phyloP scores from a whole-genome alignment of 148 eudicot species.

The Selenicereus undatus region DNA sequence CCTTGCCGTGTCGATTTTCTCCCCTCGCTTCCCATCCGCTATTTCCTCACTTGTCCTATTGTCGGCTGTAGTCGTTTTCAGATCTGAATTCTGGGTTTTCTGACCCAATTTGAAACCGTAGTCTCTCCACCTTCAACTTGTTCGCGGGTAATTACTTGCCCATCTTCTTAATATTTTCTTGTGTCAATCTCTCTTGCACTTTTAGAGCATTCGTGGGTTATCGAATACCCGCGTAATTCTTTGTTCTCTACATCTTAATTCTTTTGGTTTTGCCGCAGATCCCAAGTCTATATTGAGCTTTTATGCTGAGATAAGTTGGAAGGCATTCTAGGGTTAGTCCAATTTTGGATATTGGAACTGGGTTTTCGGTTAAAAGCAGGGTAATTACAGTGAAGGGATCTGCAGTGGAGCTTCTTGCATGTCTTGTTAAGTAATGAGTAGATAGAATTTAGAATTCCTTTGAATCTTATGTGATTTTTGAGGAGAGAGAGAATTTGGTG shows the following conservation, averaged over 20 bases:
- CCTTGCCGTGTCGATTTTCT: slow-evolving; percentile 22
- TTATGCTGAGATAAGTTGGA: not conserved
- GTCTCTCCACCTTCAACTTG: not conserved
- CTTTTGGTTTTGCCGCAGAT: slow-evolving; percentile 18
- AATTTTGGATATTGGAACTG: not conserved
- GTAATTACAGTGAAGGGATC: not conserved
- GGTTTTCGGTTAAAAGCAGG: not conserved
- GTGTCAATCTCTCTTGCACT: not conserved
- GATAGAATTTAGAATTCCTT: not conserved
- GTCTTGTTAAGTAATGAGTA: not conserved
- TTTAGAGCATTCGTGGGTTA: slow-evolving; percentile 9
- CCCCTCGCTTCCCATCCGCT: slow-evolving; percentile 4
- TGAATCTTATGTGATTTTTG: slow-evolving; percentile 2
- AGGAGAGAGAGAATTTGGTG: slow-evolving; percentile 10
- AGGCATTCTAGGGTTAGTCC: not conserved
- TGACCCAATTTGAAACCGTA: slow-evolving; percentile 5
- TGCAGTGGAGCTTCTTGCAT: not conserved
- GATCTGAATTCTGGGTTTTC: slow-evolving; percentile 40
- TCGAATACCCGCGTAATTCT: not conserved
- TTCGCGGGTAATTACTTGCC: slow-evolving; percentile 16
- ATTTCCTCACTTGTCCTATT: slow-evolving; percentile 24
- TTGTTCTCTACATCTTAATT: not conserved
- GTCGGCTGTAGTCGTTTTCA: slow-evolving; percentile 39
- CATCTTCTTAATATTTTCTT: not conserved
- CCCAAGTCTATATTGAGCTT: not conserved